These are phyloP conservation scores for Scedosporium aurantiacum DNA, from an alignment of 2,329 filamentous ascomycete genomes.

Conservation along the genomic window DNA sequence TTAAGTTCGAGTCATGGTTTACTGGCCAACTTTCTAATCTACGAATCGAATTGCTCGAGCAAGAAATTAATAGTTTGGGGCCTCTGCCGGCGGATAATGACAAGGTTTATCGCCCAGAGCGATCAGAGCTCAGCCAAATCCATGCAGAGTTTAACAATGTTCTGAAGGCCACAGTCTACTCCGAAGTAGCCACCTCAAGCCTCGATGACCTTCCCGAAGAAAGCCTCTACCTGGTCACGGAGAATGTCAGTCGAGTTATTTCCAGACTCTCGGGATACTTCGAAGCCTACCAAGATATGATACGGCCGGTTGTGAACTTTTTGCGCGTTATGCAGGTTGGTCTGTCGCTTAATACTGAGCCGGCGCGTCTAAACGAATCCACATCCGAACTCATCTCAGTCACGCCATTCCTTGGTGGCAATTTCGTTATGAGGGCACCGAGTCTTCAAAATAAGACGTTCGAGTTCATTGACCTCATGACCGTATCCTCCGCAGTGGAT, in stretches of 20 bases:
- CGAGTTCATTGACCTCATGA: constrained; percentile 40
- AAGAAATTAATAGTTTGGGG: constrained; percentile 54
- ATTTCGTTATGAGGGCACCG: neutral
- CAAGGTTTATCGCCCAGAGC: constrained; percentile 59
- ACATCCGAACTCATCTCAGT: constrained; percentile 29
- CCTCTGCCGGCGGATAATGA: constrained; percentile 52
- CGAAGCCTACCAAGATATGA: constrained; percentile 75
- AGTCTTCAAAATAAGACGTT: constrained; percentile 20
- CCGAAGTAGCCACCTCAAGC: constrained; percentile 23
- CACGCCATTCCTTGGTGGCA: constrained; percentile 46
- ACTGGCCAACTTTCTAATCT: constrained; percentile 59
- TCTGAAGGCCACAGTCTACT: constrained; percentile 49
- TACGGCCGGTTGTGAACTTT: constrained; percentile 65
- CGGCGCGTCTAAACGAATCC: constrained; percentile 12
- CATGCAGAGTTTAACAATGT: constrained; percentile 78
- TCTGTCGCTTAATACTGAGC: constrained; percentile 46
- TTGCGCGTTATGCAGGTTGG: constrained; percentile 70
- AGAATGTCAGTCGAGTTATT: constrained; percentile 57
- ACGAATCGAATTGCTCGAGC: constrained; percentile 50
- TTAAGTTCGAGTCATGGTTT: constrained; percentile 53
- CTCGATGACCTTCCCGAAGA: constrained; percentile 16
- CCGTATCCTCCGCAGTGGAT: constrained; percentile 31
- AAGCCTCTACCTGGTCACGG: constrained; percentile 29
- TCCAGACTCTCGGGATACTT: constrained; percentile 59
- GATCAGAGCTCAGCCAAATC: constrained; percentile 57